Conservation (phyloP, 805 yeast genomes). For the Torulaspora gathmanii region DNA sequence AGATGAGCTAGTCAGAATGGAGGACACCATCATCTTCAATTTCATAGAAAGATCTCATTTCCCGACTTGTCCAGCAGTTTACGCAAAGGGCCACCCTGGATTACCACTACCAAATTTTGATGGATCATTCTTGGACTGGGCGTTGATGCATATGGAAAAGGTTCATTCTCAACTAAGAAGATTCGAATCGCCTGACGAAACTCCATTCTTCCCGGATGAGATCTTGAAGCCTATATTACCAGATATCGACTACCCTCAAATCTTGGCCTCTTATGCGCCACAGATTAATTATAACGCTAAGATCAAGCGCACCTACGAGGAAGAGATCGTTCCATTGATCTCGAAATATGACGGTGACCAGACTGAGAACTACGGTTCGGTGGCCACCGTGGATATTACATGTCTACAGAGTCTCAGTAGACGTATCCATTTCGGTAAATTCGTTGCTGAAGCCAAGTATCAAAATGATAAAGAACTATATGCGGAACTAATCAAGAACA, state of each 20-base stretch:
- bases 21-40: slow-evolving; percentile 89
- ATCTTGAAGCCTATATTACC: slow-evolving; percentile 71
- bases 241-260: slow-evolving; percentile 67
- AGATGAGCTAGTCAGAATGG: slow-evolving; percentile 83
- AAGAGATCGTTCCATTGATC: slow-evolving; percentile 69
- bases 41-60: slow-evolving; percentile 92
- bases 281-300: slow-evolving; percentile 71
- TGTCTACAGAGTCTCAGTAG: slow-evolving; percentile 83
- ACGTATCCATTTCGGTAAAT: slow-evolving; percentile 93
- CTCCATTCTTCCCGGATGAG: slow-evolving; percentile 75
- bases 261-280: slow-evolving; percentile 68
- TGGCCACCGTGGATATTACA: slow-evolving; percentile 79
- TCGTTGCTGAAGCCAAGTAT: slow-evolving; percentile 95
- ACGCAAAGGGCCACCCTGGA: slow-evolving; percentile 45
- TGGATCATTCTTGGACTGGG: slow-evolving; percentile 86
- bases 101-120: slow-evolving; percentile 60
- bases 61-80: slow-evolving; percentile 67
- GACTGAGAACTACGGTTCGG: slow-evolving; percentile 81
- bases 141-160: slow-evolving; percentile 67
- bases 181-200: slow-evolving; percentile 91
- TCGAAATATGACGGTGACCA: slow-evolving; percentile 68
- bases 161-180: slow-evolving; percentile 78
- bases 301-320: slow-evolving; percentile 63
- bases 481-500: slow-evolving; percentile 56
- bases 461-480: slow-evolving; percentile 59